Evolutionary conservation across 257 asterid species (phyloP).

Genomic region (Thymus mandschuricus): DNA sequence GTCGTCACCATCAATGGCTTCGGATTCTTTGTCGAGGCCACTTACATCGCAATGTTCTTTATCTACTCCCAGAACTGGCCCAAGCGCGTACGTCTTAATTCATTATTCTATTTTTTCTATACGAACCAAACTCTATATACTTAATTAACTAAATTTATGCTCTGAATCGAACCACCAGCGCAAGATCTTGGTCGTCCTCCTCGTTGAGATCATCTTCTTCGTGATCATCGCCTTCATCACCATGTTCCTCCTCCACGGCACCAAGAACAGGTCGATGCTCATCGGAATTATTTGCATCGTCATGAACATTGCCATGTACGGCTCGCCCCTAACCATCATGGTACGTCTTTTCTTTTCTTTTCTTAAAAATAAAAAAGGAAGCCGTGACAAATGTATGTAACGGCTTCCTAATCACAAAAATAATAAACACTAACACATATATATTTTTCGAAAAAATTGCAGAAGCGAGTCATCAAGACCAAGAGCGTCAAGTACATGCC

Average conservation of each 20-base stretch:
- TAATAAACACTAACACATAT: neutral
- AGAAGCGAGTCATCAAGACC: slow-evolving; percentile 65
- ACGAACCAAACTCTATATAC: too few species aligned
- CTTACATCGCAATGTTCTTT: slow-evolving; percentile 48
- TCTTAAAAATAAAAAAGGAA: too few species aligned
- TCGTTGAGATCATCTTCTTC: slow-evolving; percentile 35
- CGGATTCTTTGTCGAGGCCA: slow-evolving; percentile 49
- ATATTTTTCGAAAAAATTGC: neutral
- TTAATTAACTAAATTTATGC: neutral
- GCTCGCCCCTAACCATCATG: slow-evolving; percentile 69
- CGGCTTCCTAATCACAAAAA: too few species aligned
- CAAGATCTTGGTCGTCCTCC: slow-evolving; percentile 40
- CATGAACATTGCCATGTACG: slow-evolving; percentile 59
- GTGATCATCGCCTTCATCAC: slow-evolving; percentile 35
- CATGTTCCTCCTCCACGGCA: slow-evolving; percentile 45
- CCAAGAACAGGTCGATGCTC: slow-evolving; percentile 43
- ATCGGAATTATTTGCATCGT: slow-evolving; percentile 54
- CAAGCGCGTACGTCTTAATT: slow-evolving; percentile 40
- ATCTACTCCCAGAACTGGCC: slow-evolving; percentile 49
- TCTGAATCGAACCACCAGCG: slow-evolving; percentile 34
- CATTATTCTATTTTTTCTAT: too few species aligned
- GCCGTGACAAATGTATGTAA: too few species aligned
- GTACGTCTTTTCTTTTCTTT: slow-evolving; percentile 29
- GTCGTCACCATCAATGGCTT: slow-evolving; percentile 65
- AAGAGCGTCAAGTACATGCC: slow-evolving; percentile 93